A percentile compares a stretch with the other conserved stretches of the same genome.
These are phyloP conservation scores for Phytophthora pinifolia DNA, from an alignment of 352 stramenopile genomes.

Conservation along the genomic window DNA sequence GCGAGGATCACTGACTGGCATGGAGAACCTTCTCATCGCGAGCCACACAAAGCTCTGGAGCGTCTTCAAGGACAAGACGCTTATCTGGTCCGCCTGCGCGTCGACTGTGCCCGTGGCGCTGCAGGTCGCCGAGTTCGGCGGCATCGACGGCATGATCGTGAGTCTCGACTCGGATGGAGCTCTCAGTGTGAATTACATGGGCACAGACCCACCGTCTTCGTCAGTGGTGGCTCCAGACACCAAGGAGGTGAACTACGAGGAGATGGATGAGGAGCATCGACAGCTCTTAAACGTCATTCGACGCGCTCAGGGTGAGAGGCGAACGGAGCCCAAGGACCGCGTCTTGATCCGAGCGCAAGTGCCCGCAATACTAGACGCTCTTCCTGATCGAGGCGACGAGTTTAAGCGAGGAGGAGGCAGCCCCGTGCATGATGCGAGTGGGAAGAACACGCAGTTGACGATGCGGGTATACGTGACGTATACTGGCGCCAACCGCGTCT, in stretches of 20 bases:
- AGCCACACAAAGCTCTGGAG: conserved; percentile 75
- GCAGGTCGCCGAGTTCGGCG: conserved; percentile 65
- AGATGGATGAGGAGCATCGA: conserved; percentile 91
- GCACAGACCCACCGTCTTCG: conserved; percentile 85
- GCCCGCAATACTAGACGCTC: conserved; percentile 60
- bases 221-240: conserved; percentile 61
- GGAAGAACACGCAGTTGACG: conserved; percentile 54
- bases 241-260: conserved; percentile 91
- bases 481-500: conserved; percentile 60
- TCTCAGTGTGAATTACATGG: conserved; percentile 87
- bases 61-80: conserved; percentile 74
- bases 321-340: conserved; percentile 68
- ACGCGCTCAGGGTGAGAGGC: conserved; percentile 62
- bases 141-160: conserved; percentile 81
- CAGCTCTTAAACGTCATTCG: conserved; percentile 87
- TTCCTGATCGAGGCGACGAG: conserved; percentile 43
- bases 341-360: conserved; percentile 80
- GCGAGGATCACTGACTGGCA: conserved; percentile 9
- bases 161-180: conserved; percentile 72
- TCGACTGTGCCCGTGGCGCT: conserved; percentile 64
- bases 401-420: conserved; percentile 30
- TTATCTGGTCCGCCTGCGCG: conserved; percentile 79
- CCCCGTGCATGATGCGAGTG: conserved; percentile 6
- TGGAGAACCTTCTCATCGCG: conserved; percentile 81
- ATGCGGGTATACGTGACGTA: conserved; percentile 87